Conservation (phyloP, 2,329 filamentous ascomycete species). For the Ilyonectria mors-panacis region DNA sequence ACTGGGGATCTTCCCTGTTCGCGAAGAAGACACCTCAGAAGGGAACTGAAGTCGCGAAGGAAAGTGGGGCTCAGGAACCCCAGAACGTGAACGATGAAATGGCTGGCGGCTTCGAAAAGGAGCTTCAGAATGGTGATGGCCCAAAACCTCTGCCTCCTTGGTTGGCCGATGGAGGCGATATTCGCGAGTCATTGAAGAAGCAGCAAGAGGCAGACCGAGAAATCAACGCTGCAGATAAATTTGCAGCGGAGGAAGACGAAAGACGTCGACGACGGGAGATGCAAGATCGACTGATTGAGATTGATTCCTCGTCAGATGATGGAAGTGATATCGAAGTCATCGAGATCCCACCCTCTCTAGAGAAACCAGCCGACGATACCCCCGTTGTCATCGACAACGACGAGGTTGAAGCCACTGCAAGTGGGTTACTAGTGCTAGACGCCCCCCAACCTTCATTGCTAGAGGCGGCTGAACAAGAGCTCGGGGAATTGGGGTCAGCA, state of each 20-base stretch:
- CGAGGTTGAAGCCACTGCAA: slow-evolving; percentile 5
- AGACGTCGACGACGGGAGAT: slow-evolving; percentile 59
- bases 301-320: slow-evolving; percentile 73
- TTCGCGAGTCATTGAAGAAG: slow-evolving; percentile 74
- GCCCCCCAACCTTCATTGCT: neutral
- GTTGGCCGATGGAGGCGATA: slow-evolving; percentile 77
- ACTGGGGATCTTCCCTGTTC: slow-evolving; percentile 75
- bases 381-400: slow-evolving; percentile 30
- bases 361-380: slow-evolving; percentile 32
- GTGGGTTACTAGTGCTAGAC: neutral
- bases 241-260: slow-evolving; percentile 70
- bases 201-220: slow-evolving; percentile 70
- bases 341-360: slow-evolving; percentile 60
- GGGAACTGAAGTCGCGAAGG: slow-evolving; percentile 39
- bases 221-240: slow-evolving; percentile 75
- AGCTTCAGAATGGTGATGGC: slow-evolving; percentile 57
- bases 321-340: slow-evolving; percentile 72
- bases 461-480: slow-evolving; percentile 13
- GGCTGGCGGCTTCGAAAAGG: slow-evolving; percentile 77
- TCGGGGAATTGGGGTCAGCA: slow-evolving; percentile 3
- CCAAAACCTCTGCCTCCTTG: slow-evolving; percentile 81
- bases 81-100: slow-evolving; percentile 59
- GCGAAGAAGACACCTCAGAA: slow-evolving; percentile 56
- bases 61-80: slow-evolving; percentile 42
- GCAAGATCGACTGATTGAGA: slow-evolving; percentile 69